Base-by-base conservation (phyloP, 1,284 basidiomycete species). In the Cryptococcus sp. region DNA sequence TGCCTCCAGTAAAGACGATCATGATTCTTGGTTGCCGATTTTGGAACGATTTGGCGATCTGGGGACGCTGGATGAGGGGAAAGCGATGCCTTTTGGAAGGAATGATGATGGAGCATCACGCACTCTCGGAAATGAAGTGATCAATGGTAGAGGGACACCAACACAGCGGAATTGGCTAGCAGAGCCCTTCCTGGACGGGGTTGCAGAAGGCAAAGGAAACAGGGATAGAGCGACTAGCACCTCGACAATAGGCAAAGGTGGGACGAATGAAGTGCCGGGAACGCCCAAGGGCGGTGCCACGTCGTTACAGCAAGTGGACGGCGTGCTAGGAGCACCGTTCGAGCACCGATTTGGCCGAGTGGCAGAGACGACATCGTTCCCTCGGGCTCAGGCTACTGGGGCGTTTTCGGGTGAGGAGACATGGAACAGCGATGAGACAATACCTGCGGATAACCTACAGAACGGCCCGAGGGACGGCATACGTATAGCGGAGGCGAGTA, bases 21-120 rank as follows among this genome's bases (percentile, higher is more conserved):
- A 59, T 13, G 54, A 62, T 27, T 59, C 58, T 40, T 59, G 61
- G 57, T 45, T 62, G 17, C 62, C 59, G 3, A 58, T 64, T 10
- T 46, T 56, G 3, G 55, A 60, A 27, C 49, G 59, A n/a, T 59
- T 59, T 25, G 56, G 61, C 15, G 56, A 57, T 47, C 49, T 61
- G n/a, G 44, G 35, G 16, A 56, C 53, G 8, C 47, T 54, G 5
- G 45, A 56, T 20, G 53, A 56, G 13, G 40, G 35, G 22, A 44
- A 42, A n/a, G 35, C 45, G 20, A 17, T 50, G 16, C 17, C 13
- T 10, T 15, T n/a, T 38, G 45, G 42, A 13, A 23, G 16, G 13
- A 25, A 17, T 22, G 22, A 31, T 3, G 40, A 45, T 16, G 13
- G 27, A n/a, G 5, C 22, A 25, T 25, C 47, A 6, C 53, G 53